Conservation (phyloP, 1,139 yeast species). For the Magnusiomyces suaveolens region DNA sequence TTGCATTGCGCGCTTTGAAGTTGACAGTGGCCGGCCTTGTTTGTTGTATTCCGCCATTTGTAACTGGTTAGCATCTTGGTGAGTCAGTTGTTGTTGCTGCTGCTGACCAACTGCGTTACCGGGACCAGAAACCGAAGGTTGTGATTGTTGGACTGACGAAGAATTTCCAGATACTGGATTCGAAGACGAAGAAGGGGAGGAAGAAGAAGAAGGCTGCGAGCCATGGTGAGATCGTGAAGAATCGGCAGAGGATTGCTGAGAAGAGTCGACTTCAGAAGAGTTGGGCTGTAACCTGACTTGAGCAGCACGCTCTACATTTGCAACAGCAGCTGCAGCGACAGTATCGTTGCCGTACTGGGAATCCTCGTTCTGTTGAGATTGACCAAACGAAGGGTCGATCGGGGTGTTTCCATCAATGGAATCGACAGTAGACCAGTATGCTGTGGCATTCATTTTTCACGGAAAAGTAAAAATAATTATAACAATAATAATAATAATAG, state of each 20-base stretch:
- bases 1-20: slow-evolving; percentile 78
- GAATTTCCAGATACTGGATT: no score
- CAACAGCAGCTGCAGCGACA: slow-evolving; percentile 14
- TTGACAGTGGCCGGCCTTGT: slow-evolving; percentile 44
- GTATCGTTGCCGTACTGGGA: slow-evolving; percentile 9
- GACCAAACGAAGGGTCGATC: slow-evolving; percentile 13
- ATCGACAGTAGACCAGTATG: slow-evolving; percentile 8
- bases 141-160: neutral
- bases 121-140: neutral
- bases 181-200: no score
- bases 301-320: slow-evolving; percentile 10
- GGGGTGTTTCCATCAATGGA: slow-evolving; percentile 9
- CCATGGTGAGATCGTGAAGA: slow-evolving; percentile 6
- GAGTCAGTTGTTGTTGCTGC: neutral
- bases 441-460: neutral
- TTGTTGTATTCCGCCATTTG: slow-evolving; percentile 16
- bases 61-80: slow-evolving; percentile 1
- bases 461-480: neutral
- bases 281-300: neutral
- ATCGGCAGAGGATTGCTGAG: slow-evolving; percentile 4
- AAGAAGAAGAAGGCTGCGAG: slow-evolving; percentile 1
- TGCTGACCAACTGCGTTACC: neutral
- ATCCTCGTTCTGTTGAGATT: slow-evolving; percentile 11
- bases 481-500: neutral
- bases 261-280: slow-evolving; percentile 4